Conservation (phyloP, 202 grass and related monocot genomes). For the Setaria viridis region DNA sequence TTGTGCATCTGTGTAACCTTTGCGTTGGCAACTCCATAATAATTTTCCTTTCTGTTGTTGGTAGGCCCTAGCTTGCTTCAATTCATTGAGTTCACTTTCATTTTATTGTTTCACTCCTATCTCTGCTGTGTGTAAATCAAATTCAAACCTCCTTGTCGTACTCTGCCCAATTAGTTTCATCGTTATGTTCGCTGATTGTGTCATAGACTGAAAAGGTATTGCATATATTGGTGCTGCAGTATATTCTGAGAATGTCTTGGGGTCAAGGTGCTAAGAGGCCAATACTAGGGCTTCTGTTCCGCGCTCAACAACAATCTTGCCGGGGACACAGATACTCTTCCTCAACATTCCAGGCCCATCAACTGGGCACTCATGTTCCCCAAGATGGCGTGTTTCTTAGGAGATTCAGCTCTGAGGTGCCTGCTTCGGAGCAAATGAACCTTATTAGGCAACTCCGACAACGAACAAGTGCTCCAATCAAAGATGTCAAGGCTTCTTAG, state of each 20-base stretch:
- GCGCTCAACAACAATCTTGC: slow-evolving; percentile 30
- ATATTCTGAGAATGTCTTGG: slow-evolving; percentile 46
- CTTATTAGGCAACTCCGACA: slow-evolving; percentile 57
- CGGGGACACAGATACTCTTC: slow-evolving; percentile 41
- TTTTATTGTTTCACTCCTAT: neutral
- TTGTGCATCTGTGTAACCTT: neutral
- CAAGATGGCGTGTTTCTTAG: slow-evolving; percentile 43
- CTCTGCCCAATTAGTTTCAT: too few relatives aligned
- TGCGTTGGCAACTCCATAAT: neutral
- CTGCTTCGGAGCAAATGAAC: slow-evolving; percentile 68
- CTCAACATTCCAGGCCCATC: slow-evolving; percentile 9
- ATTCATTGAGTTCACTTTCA: neutral
- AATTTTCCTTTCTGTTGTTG: neutral
- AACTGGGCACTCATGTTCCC: neutral
- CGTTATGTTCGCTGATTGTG: neutral
- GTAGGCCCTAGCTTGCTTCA: neutral
- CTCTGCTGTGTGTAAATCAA: neutral
- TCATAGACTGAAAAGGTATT: neutral
- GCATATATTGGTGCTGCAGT: slow-evolving; percentile 4
- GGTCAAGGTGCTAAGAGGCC: slow-evolving; percentile 36
- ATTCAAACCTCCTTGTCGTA: neutral
- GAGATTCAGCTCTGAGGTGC: slow-evolving; percentile 56
- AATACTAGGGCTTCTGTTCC: slow-evolving; percentile 31
- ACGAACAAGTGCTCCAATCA: slow-evolving; percentile 80
- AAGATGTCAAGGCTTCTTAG: slow-evolving; percentile 70